Percentiles rank a stretch among this genome's conserved stretches.
These are phyloP conservation scores for Otatea glauca DNA, from an alignment of 176 grass and related monocot species.

Conservation along the genomic window DNA sequence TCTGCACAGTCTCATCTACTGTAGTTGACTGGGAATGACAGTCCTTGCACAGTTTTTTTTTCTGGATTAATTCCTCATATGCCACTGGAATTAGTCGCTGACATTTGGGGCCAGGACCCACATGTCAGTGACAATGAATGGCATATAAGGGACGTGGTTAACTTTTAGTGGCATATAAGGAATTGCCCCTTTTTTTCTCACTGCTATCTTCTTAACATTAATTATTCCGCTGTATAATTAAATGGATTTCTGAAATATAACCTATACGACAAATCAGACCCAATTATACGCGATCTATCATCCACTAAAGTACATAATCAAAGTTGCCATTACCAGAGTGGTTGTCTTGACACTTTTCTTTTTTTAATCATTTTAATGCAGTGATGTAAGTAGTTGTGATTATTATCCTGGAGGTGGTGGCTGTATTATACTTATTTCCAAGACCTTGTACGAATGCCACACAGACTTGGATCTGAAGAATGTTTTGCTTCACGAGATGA, in stretches of 20 bases:
- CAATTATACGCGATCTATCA: slow-evolving; percentile 17
- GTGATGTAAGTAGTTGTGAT: slow-evolving; percentile 50
- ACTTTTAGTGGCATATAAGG: no score
- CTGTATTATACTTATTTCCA: slow-evolving; percentile 65
- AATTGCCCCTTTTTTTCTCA: background rate
- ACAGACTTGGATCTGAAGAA: slow-evolving; percentile 58
- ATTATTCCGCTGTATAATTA: background rate
- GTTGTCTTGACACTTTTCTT: slow-evolving; percentile 22
- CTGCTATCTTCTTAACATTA: background rate
- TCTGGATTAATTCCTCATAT: no score
- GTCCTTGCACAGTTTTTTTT: background rate
- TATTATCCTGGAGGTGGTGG: slow-evolving; percentile 74
- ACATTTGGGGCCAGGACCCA: no score
- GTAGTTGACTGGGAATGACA: slow-evolving; percentile 10
- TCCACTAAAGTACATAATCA: background rate
- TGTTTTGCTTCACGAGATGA: slow-evolving; percentile 85
- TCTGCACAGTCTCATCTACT: background rate
- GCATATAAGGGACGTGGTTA: no score
- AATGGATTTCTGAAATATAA: slow-evolving; percentile 22
- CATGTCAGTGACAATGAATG: no score
- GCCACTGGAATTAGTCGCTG: no score
- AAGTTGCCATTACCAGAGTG: slow-evolving; percentile 4
- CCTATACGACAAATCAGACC: background rate
- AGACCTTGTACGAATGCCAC: slow-evolving; percentile 43
- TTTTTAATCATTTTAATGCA: slow-evolving; percentile 48